phyloP scores from a whole-genome alignment of 805 yeast genomes.

The Ogataea methylovora region DNA sequence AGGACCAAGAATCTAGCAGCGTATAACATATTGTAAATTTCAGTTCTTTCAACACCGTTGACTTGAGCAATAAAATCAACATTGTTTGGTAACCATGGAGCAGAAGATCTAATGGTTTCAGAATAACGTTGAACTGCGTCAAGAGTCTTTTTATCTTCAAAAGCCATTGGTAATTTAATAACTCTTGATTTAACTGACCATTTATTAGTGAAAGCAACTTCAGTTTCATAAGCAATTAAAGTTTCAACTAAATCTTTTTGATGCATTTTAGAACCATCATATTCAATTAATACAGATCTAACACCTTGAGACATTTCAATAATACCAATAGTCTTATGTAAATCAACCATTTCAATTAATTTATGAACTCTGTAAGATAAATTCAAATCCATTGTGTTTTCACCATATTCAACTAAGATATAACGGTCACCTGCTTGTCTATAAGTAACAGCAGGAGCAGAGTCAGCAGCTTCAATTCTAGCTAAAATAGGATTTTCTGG shows the following conservation, averaged over 20 bases:
- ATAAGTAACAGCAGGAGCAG: conserved; percentile 68
- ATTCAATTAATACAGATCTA: conserved; percentile 87
- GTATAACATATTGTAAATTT: conserved; percentile 78
- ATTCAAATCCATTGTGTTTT: conserved; percentile 77
- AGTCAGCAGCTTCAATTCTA: conserved; percentile 36
- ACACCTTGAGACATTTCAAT: conserved; percentile 98
- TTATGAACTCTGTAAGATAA: conserved; percentile 79
- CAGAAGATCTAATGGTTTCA: conserved; percentile 87
- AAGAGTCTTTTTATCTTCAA: conserved; percentile 84
- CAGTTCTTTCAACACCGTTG: conserved; percentile 70
- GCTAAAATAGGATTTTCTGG: conserved; percentile 69
- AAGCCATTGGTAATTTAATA: conserved; percentile 88
- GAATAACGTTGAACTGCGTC: conserved; percentile 86
- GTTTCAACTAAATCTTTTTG: conserved; percentile 59
- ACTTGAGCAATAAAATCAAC: conserved; percentile 91
- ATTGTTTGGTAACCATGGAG: conserved; percentile 98
- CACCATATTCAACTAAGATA: conserved; percentile 88
- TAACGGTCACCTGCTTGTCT: conserved; percentile 98
- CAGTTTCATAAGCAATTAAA: conserved; percentile 68
- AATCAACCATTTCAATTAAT: conserved; percentile 64
- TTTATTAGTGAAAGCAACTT: conserved; percentile 61
- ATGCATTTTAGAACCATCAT: conserved; percentile 50
- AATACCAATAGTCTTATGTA: conserved; percentile 65
- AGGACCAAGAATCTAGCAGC: conserved; percentile 85
- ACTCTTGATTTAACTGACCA: conserved; percentile 86